Evolutionary conservation across 495 filamentous ascomycete species (phyloP).

Genomic region (Bacidia gigantensis): DNA sequence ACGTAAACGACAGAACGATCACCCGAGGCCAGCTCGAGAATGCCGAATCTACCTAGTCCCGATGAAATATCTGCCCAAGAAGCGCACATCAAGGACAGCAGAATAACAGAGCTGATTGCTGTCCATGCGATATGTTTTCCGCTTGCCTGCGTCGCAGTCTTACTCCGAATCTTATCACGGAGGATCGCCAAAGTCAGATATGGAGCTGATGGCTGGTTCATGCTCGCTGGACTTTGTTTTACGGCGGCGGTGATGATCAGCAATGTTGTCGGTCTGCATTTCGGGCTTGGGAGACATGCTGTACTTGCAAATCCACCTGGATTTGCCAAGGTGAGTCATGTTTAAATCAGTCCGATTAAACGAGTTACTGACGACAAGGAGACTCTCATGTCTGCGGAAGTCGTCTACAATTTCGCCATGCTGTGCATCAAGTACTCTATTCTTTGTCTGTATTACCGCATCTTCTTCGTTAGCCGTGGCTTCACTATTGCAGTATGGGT

Average conservation of each 20-base stretch:
- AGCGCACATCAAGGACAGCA: background rate
- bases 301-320: background rate
- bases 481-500: constrained; percentile 25
- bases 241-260: background rate
- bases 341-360: background rate
- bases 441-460: constrained; percentile 23
- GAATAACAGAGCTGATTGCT: constrained; percentile 3
- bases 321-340: constrained; percentile 1
- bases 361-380: background rate
- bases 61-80: background rate
- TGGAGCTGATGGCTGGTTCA: constrained; percentile 8
- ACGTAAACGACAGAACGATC: background rate
- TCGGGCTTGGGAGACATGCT: constrained; percentile 4
- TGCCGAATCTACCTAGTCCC: background rate
- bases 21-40: background rate
- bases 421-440: constrained; percentile 20
- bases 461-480: constrained; percentile 22
- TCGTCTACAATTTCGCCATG: constrained; percentile 1
- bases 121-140: constrained; percentile 1
- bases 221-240: background rate
- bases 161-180: constrained; percentile 1
- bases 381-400: constrained; percentile 3
- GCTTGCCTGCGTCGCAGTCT: constrained; percentile 1
- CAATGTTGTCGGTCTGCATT: background rate
- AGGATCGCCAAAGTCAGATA: constrained; percentile 3